Evolutionary conservation across 768 basidiomycete genomes (phyloP).

Genomic region (Tulasnella sp.): DNA sequence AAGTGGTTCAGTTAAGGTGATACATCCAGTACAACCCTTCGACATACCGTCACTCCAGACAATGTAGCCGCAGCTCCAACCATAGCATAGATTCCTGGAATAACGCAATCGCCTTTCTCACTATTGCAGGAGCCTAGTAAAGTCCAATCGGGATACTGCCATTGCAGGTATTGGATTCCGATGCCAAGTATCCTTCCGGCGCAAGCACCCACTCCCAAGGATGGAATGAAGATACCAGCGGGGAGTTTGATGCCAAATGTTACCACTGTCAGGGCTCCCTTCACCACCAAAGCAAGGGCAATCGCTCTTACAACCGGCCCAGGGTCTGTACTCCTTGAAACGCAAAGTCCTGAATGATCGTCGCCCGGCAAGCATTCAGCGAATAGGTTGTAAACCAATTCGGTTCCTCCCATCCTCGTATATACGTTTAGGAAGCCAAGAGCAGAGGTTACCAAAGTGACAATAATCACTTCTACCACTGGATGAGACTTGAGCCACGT

Average conservation of each 20-base stretch:
- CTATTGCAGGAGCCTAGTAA: slow-evolving; percentile 52
- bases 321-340: slow-evolving; percentile 36
- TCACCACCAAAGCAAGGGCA: slow-evolving; percentile 65
- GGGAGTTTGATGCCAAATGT: slow-evolving; percentile 89
- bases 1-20: neutral
- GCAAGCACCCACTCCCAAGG: slow-evolving; percentile 88
- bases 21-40: slow-evolving; percentile 25
- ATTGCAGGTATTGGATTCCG: slow-evolving; percentile 60
- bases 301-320: slow-evolving; percentile 45
- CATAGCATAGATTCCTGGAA: slow-evolving; percentile 91
- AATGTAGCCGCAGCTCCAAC: slow-evolving; percentile 86
- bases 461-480: slow-evolving; percentile 67
- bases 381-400: slow-evolving; percentile 85
- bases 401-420: slow-evolving; percentile 88
- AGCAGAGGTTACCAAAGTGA: slow-evolving; percentile 61
- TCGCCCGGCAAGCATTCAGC: slow-evolving; percentile 61
- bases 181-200: slow-evolving; percentile 82
- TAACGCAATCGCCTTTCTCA: slow-evolving; percentile 56
- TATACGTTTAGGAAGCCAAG: slow-evolving; percentile 82
- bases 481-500: slow-evolving; percentile 75
- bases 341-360: slow-evolving; percentile 56
- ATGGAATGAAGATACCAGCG: slow-evolving; percentile 95
- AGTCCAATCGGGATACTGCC: slow-evolving; percentile 40
- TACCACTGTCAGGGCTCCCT: slow-evolving; percentile 64
- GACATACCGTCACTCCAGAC: slow-evolving; percentile 92